Evolutionary conservation across 108 stramenopile species (phyloP).

Genomic region (Pseudonitzschia multistriata): DNA sequence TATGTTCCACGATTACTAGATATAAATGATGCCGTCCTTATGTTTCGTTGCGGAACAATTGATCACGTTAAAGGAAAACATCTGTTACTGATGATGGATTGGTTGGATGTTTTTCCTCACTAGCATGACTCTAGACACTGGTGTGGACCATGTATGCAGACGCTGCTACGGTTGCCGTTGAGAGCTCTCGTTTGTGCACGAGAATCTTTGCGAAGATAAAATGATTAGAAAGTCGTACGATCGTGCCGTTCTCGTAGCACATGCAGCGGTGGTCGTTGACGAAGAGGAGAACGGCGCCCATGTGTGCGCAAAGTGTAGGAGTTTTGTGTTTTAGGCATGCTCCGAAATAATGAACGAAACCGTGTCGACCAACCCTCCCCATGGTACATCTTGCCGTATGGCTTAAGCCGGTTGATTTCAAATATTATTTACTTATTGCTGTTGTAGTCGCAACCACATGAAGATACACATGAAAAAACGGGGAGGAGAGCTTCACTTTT

Average conservation of each 20-base stretch:
- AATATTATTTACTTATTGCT: not conserved
- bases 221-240: not conserved
- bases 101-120: too few species aligned
- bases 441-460: not conserved
- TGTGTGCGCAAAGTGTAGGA: not conserved
- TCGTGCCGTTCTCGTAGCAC: too few species aligned
- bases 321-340: not conserved
- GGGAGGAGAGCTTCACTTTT: not conserved
- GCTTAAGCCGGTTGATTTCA: not conserved
- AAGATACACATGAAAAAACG: not conserved
- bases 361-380: not conserved
- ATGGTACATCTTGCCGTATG: not conserved
- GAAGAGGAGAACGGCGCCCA: not conserved
- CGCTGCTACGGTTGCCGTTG: too few species aligned
- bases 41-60: not conserved
- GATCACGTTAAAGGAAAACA: not conserved
- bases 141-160: too few species aligned
- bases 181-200: too few species aligned
- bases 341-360: conserved; percentile 1
- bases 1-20: not conserved
- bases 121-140: too few species aligned
- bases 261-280: too few species aligned
- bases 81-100: not conserved
- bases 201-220: not conserved
- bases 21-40: not conserved